phyloP scores from a whole-genome alignment of 2,329 filamentous ascomycete genomes.

The Thielaviopsis populi region DNA sequence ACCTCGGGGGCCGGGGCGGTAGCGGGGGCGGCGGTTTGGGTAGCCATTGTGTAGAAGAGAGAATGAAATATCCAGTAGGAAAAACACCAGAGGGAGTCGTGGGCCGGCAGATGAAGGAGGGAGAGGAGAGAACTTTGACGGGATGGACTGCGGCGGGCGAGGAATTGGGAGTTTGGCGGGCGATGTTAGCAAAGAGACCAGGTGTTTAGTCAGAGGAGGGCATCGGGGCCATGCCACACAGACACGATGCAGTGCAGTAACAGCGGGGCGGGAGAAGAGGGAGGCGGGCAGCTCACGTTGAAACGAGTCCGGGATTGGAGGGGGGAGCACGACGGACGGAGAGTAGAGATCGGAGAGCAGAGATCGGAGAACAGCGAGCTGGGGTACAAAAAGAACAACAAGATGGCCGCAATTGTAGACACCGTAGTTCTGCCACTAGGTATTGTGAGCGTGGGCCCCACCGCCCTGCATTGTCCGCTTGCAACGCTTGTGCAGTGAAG shows the following conservation, averaged over 20 bases:
- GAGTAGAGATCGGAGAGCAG: too few relatives aligned
- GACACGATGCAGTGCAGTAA: too few relatives aligned
- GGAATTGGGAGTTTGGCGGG: background rate
- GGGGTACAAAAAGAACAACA: too few relatives aligned
- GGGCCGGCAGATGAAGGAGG: conserved; percentile 9
- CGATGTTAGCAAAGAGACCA: background rate
- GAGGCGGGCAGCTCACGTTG: background rate
- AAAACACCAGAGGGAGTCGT: conserved; percentile 18
- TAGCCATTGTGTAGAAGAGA: conserved; percentile 16
- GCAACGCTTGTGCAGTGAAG: too few relatives aligned
- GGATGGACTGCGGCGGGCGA: background rate
- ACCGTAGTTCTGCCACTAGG: too few relatives aligned
- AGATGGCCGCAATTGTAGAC: too few relatives aligned
- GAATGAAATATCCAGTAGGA: conserved; percentile 17
- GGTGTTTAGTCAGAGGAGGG: background rate
- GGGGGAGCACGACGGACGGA: too few relatives aligned
- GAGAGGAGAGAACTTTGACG: background rate
- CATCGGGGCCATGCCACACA: background rate
- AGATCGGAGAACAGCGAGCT: too few relatives aligned
- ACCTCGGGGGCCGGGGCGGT: conserved; percentile 28
- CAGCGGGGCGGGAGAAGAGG: background rate
- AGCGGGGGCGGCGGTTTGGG: conserved; percentile 26
- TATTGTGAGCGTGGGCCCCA: too few relatives aligned
- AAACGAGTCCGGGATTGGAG: background rate
- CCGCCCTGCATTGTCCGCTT: too few relatives aligned